These are phyloP conservation scores for Cordyceps javanica DNA, from an alignment of 2,329 filamentous ascomycete species.

Conservation along the genomic window DNA sequence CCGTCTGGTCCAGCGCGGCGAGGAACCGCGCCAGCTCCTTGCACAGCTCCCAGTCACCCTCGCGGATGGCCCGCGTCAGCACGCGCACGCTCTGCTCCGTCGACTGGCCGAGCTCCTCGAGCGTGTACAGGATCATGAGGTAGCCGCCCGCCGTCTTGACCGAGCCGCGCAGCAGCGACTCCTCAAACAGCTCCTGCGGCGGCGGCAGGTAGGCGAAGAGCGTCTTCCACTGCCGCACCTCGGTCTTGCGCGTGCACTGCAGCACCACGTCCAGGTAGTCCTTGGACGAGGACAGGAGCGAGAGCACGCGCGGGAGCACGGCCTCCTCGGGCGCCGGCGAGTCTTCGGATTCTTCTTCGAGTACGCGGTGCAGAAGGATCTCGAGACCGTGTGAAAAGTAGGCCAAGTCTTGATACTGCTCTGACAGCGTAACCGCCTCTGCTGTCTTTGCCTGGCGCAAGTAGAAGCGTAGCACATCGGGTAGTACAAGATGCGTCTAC, in stretches of 20 bases:
- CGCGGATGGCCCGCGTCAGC: constrained; percentile 71
- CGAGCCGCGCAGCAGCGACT: constrained; percentile 75
- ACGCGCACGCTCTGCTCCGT: constrained; percentile 76
- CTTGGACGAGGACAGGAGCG: constrained; percentile 64
- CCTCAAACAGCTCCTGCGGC: constrained; percentile 86
- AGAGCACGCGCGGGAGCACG: constrained; percentile 57
- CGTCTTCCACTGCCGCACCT: constrained; percentile 90
- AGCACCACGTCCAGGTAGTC: constrained; percentile 93
- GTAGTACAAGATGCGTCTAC: constrained; percentile 87
- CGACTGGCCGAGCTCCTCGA: constrained; percentile 62
- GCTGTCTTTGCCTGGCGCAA: constrained; percentile 69
- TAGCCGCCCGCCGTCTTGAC: constrained; percentile 96
- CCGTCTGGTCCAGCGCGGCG: constrained; percentile 83
- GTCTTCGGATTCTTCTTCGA: constrained; percentile 88
- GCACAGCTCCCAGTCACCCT: constrained; percentile 91
- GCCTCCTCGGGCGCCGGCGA: constrained; percentile 57
- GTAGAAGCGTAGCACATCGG: constrained; percentile 76
- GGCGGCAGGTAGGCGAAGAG: constrained; percentile 88
- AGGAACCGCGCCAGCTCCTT: constrained; percentile 93
- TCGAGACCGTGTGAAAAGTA: constrained; percentile 94
- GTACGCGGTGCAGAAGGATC: constrained; percentile 82
- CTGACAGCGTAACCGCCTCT: constrained; percentile 73
- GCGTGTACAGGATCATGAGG: constrained; percentile 85
- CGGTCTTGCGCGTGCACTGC: constrained; percentile 95
- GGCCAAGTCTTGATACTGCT: constrained; percentile 77